These are phyloP conservation scores for Globisporangium carolinianum DNA, from an alignment of 352 stramenopile species.

Conservation along the genomic window DNA sequence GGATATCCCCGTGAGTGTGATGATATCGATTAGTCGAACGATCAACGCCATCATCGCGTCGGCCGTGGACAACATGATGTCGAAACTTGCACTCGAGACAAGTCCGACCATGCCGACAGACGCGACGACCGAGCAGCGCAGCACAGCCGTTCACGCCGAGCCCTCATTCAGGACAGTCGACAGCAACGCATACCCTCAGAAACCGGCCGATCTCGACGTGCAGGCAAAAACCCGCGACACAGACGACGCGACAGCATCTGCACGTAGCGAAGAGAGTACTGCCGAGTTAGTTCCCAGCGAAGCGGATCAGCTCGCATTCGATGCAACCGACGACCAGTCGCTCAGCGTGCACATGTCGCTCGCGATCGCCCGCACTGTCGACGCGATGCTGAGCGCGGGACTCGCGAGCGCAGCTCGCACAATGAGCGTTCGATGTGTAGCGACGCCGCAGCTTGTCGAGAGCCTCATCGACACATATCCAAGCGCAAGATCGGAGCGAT, in stretches of 20 bases:
- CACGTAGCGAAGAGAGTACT: too few relatives aligned
- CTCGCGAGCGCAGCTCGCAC: slow-evolving; percentile 13
- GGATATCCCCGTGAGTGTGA: slow-evolving; percentile 17
- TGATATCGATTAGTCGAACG: slow-evolving; percentile 22
- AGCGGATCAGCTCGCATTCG: too few relatives aligned
- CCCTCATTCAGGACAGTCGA: too few relatives aligned
- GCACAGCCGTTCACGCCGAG: too few relatives aligned
- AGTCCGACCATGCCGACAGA: background rate
- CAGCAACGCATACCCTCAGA: background rate
- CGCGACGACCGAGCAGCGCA: too few relatives aligned
- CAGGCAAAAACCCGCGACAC: too few relatives aligned
- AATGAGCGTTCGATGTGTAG: background rate
- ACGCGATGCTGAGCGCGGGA: slow-evolving; percentile 17
- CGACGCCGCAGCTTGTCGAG: background rate
- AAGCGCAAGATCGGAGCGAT: background rate
- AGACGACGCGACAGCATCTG: too few relatives aligned
- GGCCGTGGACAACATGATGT: slow-evolving; percentile 19
- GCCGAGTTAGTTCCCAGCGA: too few relatives aligned
- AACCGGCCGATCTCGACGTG: too few relatives aligned
- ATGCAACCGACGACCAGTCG: background rate
- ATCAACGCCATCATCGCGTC: slow-evolving; percentile 24
- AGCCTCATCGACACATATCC: too few relatives aligned
- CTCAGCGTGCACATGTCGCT: slow-evolving; percentile 19
- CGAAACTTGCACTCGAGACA: slow-evolving; percentile 5
- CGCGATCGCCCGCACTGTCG: slow-evolving; percentile 19